Percentiles rank a stretch among this genome's conserved stretches.
Conservation (phyloP, 495 filamentous ascomycete species). For the Thermochaetoides thermophila region DNA sequence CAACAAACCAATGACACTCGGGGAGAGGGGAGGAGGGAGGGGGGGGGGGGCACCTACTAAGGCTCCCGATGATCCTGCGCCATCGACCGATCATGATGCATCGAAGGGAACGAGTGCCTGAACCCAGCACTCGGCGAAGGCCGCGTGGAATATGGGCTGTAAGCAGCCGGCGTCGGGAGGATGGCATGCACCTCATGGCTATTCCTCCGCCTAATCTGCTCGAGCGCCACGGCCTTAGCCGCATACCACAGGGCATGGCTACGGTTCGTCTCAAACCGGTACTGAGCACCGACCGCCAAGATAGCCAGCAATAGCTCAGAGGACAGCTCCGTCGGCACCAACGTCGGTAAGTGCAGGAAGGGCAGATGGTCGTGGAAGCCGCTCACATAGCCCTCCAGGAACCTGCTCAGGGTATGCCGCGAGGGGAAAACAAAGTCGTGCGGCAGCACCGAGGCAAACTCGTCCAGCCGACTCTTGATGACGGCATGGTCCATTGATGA, state of each 20-base stretch:
- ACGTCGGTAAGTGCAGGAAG: constrained; percentile 50
- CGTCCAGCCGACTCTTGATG: constrained; percentile 48
- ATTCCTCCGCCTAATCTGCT: constrained; percentile 38
- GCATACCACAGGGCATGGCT: constrained; percentile 60
- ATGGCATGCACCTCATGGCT: constrained; percentile 36
- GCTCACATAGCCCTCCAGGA: constrained; percentile 50
- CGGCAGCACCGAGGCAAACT: constrained; percentile 52
- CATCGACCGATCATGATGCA: constrained; percentile 35
- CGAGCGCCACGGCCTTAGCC: constrained; percentile 36
- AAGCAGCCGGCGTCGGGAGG: constrained; percentile 33
- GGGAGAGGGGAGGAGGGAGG: too few relatives aligned
- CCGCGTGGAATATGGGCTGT: constrained; percentile 36
- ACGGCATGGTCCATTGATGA: constrained; percentile 46
- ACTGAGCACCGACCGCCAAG: constrained; percentile 49
- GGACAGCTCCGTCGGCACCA: constrained; percentile 37
- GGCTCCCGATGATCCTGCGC: constrained; percentile 37
- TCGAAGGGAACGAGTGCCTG: constrained; percentile 35
- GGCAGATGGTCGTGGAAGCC: constrained; percentile 57
- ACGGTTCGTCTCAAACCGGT: constrained; percentile 51
- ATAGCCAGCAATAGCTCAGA: constrained; percentile 50
- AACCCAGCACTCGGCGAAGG: constrained; percentile 36
- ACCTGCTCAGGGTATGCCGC: constrained; percentile 48
- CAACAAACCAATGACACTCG: too few relatives aligned
- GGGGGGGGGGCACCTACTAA: constrained; percentile 35
- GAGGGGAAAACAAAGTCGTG: constrained; percentile 50